These are phyloP conservation scores for Solanum chilense DNA, from an alignment of 257 asterid species.

Conservation along the genomic window DNA sequence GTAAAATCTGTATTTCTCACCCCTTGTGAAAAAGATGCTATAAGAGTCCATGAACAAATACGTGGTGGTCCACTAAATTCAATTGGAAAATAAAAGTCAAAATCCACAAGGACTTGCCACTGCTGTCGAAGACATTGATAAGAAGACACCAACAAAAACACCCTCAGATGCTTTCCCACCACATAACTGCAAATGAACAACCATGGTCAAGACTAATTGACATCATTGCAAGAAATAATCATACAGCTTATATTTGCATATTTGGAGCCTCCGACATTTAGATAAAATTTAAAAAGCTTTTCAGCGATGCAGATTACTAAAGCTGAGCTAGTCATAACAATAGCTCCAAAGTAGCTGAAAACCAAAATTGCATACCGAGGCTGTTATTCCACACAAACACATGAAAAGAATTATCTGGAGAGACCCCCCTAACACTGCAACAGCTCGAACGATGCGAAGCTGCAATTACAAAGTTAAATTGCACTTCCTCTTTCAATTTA, in stretches of 20 bases:
- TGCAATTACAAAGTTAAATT: constrained; percentile 20
- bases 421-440: constrained; percentile 74
- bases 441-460: constrained; percentile 76
- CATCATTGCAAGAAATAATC: background rate
- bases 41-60: background rate
- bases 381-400: constrained; percentile 81
- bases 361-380: constrained; percentile 37
- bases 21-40: background rate
- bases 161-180: constrained; percentile 88
- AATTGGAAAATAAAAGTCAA: constrained; percentile 5
- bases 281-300: background rate
- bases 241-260: background rate
- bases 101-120: constrained; percentile 41
- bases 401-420: constrained; percentile 75
- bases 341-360: background rate
- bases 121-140: constrained; percentile 91
- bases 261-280: background rate
- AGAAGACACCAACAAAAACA: constrained; percentile 80
- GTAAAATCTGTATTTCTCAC: background rate
- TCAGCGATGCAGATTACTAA: background rate
- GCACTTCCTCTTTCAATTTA: background rate
- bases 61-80: background rate
- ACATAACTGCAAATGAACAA: constrained; percentile 43
- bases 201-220: background rate
- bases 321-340: background rate